These are phyloP conservation scores for Trametes meyenii DNA, from an alignment of 768 basidiomycete genomes.

Conservation along the genomic window DNA sequence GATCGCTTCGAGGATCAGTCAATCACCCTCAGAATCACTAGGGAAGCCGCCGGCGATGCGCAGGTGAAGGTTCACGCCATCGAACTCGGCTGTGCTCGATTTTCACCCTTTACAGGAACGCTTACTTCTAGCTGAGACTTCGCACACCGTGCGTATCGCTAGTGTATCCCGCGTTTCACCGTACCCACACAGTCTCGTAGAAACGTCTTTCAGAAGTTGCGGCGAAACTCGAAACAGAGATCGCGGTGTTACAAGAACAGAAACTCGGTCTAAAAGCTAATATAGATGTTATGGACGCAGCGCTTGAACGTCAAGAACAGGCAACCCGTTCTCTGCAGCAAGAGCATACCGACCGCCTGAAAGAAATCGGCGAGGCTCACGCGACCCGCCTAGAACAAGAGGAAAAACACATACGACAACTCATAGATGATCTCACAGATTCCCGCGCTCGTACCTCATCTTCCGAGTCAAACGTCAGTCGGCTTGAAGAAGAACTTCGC, in stretches of 20 bases:
- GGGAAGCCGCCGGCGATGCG: conserved; percentile 55
- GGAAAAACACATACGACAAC: conserved; percentile 19
- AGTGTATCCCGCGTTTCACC: background rate
- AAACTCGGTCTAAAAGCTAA: conserved; percentile 36
- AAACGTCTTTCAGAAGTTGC: conserved; percentile 36
- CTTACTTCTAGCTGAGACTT: conserved; percentile 38
- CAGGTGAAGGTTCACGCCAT: conserved; percentile 39
- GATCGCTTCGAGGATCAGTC: conserved; percentile 64
- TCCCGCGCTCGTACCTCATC: conserved; percentile 19
- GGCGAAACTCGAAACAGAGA: conserved; percentile 41
- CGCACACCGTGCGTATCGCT: conserved; percentile 38
- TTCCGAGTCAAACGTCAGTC: conserved; percentile 22
- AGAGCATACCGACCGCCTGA: conserved; percentile 24
- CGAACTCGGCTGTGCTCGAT: background rate
- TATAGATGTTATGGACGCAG: conserved; percentile 22
- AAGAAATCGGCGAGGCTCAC: conserved; percentile 14
- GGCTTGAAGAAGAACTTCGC: conserved; percentile 22
- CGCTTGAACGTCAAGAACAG: conserved; percentile 20
- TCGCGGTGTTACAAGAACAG: conserved; percentile 46
- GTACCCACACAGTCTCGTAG: conserved; percentile 28
- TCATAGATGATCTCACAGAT: conserved; percentile 24
- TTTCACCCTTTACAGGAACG: conserved; percentile 38
- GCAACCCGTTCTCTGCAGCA: conserved; percentile 8
- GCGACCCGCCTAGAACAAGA: conserved; percentile 13
- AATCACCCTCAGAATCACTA: conserved; percentile 53